A percentile compares a stretch with the other conserved stretches of the same genome.
Evolutionary conservation across 352 stramenopile species (phyloP).

Genomic region (Sclerospora graminicola): DNA sequence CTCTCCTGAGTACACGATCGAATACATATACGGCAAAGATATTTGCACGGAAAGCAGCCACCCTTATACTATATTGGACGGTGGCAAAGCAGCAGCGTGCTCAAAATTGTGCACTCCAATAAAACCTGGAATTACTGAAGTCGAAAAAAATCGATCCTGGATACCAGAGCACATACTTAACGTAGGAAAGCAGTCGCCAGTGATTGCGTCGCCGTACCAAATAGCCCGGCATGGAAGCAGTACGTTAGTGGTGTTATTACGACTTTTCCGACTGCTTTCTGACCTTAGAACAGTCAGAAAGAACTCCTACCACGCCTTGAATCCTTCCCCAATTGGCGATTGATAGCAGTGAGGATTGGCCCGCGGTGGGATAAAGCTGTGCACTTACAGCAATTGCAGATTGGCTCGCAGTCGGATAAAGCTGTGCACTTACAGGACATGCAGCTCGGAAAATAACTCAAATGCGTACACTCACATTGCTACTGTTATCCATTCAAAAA

Average conservation of each 20-base stretch:
- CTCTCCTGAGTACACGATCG: slow-evolving; percentile 82
- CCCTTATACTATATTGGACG: slow-evolving; percentile 56
- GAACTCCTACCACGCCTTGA: too few relatives aligned
- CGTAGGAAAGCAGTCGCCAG: slow-evolving; percentile 88
- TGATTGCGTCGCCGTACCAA: slow-evolving; percentile 91
- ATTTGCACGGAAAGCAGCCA: slow-evolving; percentile 75
- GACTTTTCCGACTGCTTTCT: slow-evolving; percentile 47
- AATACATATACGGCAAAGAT: slow-evolving; percentile 83
- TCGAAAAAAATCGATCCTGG: slow-evolving; percentile 47
- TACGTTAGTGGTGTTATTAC: slow-evolving; percentile 90
- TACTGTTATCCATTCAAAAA: too few relatives aligned
- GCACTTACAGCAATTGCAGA: too few relatives aligned
- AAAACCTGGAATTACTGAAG: slow-evolving; percentile 30
- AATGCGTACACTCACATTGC: too few relatives aligned
- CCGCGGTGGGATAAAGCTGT: too few relatives aligned
- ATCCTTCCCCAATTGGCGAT: too few relatives aligned
- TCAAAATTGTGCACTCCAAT: slow-evolving; percentile 21
- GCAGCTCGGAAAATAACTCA: too few relatives aligned
- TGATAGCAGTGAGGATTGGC: too few relatives aligned
- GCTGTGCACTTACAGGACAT: too few relatives aligned
- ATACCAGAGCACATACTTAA: slow-evolving; percentile 65
- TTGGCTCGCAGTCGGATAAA: too few relatives aligned
- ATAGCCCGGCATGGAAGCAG: slow-evolving; percentile 94
- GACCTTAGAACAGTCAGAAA: too few relatives aligned
- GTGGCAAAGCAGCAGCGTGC: slow-evolving; percentile 21